These are phyloP conservation scores for Trifolium subterraneum DNA, from an alignment of 306 rosid species.

Conservation along the genomic window DNA sequence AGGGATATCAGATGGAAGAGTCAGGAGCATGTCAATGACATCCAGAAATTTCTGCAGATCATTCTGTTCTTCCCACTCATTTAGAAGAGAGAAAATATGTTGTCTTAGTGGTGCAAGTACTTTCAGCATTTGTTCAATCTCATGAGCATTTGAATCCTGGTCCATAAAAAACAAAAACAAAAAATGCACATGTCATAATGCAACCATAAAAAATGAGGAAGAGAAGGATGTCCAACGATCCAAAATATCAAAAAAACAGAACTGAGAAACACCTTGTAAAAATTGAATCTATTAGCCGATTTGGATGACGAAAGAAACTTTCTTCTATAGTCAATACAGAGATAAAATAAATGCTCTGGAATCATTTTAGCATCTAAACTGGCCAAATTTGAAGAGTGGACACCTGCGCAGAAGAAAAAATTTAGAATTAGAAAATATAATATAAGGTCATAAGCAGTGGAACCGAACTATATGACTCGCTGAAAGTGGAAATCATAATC, in stretches of 20 bases:
- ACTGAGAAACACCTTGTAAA: conserved; percentile 72
- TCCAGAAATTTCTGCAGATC: conserved; percentile 64
- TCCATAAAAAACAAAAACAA: conserved; percentile 10
- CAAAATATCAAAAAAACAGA: conserved; percentile 14
- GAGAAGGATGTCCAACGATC: background rate
- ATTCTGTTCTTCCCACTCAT: conserved; percentile 69
- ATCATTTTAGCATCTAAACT: conserved; percentile 70
- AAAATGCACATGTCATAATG: conserved; percentile 31
- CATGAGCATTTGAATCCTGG: conserved; percentile 80
- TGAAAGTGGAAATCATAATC: background rate
- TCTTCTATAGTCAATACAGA: conserved; percentile 68
- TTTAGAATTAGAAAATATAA: background rate
- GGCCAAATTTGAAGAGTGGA: conserved; percentile 53
- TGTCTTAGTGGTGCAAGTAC: conserved; percentile 66
- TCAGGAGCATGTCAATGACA: conserved; percentile 72
- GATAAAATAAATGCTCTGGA: conserved; percentile 80
- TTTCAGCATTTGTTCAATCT: conserved; percentile 74
- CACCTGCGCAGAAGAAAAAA: conserved; percentile 50
- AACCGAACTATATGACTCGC: no score
- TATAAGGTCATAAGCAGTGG: conserved; percentile 5
- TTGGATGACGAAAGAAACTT: conserved; percentile 53
- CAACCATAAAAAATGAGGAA: background rate
- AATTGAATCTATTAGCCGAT: conserved; percentile 60
- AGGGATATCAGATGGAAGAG: conserved; percentile 63
- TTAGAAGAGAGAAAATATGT: conserved; percentile 49